Evolutionary conservation across 208 protist genomes (phyloP), one percentile per base, ranked within the genome.

Genomic region (Wallacemonas rigidus): DNA sequence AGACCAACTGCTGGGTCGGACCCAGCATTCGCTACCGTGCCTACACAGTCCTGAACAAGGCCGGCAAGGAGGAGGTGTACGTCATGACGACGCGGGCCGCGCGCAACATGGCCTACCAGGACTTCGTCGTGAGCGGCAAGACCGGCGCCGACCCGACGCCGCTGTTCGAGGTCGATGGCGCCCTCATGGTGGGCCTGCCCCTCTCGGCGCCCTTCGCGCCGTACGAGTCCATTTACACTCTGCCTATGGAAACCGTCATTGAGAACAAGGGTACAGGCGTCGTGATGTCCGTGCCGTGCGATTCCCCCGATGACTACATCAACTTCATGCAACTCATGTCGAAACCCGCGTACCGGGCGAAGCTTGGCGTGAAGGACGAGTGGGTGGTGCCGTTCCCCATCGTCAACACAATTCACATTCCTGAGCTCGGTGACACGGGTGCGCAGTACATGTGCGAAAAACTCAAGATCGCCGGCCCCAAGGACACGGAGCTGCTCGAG

Each of bases 1-100:
- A 99, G 85, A 99, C 99, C 53, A 99, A 99, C 86, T 99, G 98
- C 90, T 99, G 98, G 98, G 85, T 99, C 14, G 87, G 96, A 26
- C 98, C 98, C 47, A 91, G 91, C 48, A 93, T 98, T 44, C 79
- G 87, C 35, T 99, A 99, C 91, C 94, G 92, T 61, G 97, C 93
- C 12, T 99, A 97, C 77, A 74, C 90, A 44, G 86, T 99, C 56
- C 63, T 80, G 26, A 96, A 96, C 74, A 57, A 15, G 4, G 58
- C 36, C 39, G 81, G 88, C n/a, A 60, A 88, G 26, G 81, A 93
- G 64, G 94, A 99, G 17, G 77, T 99, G 11, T 98, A 96, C 75
- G 76, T 99, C 70, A 98, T 97, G 88, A 98, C 97, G 2, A 69
- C 93, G 9, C 91, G 98, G 60, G 82, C 97, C 8, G 98, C 98